Base-by-base conservation (phyloP, 106 monocot genomes). In the Vanilla planifolia region DNA sequence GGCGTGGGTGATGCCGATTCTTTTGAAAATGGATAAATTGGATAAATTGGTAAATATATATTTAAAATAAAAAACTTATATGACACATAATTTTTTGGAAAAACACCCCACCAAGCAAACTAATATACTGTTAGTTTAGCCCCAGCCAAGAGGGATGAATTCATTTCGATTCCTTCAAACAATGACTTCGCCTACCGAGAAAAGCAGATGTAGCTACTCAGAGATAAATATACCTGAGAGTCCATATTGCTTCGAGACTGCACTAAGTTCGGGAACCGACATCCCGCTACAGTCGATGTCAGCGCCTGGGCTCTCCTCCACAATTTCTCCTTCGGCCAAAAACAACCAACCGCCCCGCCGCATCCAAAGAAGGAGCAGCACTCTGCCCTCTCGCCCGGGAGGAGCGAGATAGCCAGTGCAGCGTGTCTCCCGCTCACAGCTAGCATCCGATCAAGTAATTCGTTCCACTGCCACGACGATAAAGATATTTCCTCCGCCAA, bases 171-270 rank as follows among this genome's bases (percentile, higher is more conserved):
- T 40, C 14, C 14, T 40, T 40, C 14, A 7, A 40, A 40, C 7
- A 40, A 40, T 40, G 40, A 40, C 7, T 40, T 48, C 20, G 10
- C n/a, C 27, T 28, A 28, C 8, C 7, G 2, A 27, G 4, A 27
- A 36, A 34, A 43, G n/a, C 9, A 14, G 23, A 41, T 34, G 21
- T 16, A 10, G 44, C 2, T 1, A 53, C 27, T 53, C 47, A 17
- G 11, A 53, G 39, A 44, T 14, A 19, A 39, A 47, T 11, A 16
- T 21, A 94, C 94, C 85, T 77, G 80, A 37, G 83, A 86, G 39
- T 94, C 89, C 11, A 89, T 27, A 10, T 78, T 78, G 65, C 85
- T 68, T 6, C 64, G 79, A 21, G 93, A 82, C 6, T 77, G 75
- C 79, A 76, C 72, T 74, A 80, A 78, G 48, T 62, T 68, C 36